Percentiles rank a stretch among this genome's conserved stretches.
Conservation (phyloP, 2,329 filamentous ascomycete species). For the Monilinia aucupariae region DNA sequence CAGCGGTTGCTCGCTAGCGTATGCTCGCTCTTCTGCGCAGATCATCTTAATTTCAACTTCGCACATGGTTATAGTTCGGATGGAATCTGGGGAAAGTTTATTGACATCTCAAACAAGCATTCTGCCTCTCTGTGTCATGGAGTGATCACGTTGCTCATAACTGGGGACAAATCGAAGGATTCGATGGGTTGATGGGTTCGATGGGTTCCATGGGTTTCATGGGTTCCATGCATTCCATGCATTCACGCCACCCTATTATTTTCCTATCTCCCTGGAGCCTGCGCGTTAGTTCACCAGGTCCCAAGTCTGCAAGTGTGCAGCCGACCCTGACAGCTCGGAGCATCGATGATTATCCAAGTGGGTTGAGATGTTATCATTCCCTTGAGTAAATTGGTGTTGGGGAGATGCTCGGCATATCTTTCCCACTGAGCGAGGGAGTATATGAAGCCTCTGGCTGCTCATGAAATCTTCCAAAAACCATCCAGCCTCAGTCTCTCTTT, state of each 20-base stretch:
- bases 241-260: not conserved
- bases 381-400: not conserved
- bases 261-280: not conserved
- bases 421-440: not conserved
- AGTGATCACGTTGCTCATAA: not conserved
- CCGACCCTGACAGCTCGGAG: too few relatives aligned
- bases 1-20: too few relatives aligned
- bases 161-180: not conserved
- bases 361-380: not conserved
- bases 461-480: not conserved
- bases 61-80: conserved; percentile 1
- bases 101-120: not conserved
- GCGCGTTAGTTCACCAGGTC: too few relatives aligned
- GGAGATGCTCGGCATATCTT: not conserved
- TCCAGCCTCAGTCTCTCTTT: conserved; percentile 4
- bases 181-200: too few relatives aligned
- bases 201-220: too few relatives aligned
- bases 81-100: not conserved
- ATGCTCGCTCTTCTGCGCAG: too few relatives aligned
- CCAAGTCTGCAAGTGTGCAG: not conserved
- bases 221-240: too few relatives aligned
- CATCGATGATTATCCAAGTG: not conserved
- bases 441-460: conserved; percentile 1
- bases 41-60: not conserved
- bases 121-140: not conserved